Evolutionary conservation across 2,329 filamentous ascomycete species (phyloP).

Genomic region (Hypoxylon sp.): DNA sequence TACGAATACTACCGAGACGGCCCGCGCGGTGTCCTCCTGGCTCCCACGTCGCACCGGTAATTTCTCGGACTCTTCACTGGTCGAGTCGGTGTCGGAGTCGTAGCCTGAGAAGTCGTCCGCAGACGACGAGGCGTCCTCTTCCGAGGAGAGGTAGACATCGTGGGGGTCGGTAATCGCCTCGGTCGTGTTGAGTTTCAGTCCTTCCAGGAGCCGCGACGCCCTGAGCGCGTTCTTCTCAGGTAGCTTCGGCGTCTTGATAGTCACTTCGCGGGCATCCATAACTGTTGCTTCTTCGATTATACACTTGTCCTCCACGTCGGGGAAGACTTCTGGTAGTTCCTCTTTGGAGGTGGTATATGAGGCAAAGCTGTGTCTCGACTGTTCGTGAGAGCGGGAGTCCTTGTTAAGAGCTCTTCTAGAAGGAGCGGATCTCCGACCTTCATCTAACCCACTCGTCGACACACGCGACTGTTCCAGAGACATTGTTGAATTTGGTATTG

Average conservation of each 20-base stretch:
- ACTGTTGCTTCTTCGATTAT: constrained; percentile 47
- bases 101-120: constrained; percentile 70
- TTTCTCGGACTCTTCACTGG: constrained; percentile 52
- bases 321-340: constrained; percentile 44
- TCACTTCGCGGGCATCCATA: constrained; percentile 45
- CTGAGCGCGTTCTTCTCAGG: constrained; percentile 64
- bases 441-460: constrained; percentile 16
- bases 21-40: constrained; percentile 67
- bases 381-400: constrained; percentile 32
- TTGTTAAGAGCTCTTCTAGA: constrained; percentile 27
- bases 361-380: constrained; percentile 39
- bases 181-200: constrained; percentile 53
- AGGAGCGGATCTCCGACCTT: constrained; percentile 12
- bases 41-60: constrained; percentile 52
- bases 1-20: constrained; percentile 69
- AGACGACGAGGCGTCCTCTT: constrained; percentile 73
- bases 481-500: constrained; percentile 35
- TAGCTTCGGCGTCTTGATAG: constrained; percentile 57
- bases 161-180: constrained; percentile 61
- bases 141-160: constrained; percentile 72
- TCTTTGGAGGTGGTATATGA: constrained; percentile 41
- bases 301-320: constrained; percentile 47
- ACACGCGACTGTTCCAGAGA: constrained; percentile 35
- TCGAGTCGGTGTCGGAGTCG: constrained; percentile 62
- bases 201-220: constrained; percentile 60